Base-by-base conservation (phyloP, 345 rosid species). In the Passiflora organensis region DNA sequence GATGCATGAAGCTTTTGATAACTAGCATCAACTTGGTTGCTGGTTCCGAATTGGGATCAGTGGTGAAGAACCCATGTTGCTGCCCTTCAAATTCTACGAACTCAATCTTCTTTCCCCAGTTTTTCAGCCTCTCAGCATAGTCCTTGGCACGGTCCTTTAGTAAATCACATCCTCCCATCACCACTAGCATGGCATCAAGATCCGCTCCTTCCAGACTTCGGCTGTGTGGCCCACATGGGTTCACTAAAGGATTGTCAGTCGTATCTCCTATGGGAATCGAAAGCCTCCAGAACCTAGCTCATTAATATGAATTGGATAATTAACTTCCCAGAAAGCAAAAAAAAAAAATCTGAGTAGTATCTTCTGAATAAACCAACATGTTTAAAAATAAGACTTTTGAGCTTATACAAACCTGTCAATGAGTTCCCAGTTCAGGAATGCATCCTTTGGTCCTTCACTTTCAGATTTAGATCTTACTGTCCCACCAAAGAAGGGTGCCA, bases 61-160 rank as follows among this genome's bases (percentile, higher is more conserved):
- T 50, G 64, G 86, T 81, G 71, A 81, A 79, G 72, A 81, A 81
- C 0, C 86, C 86, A 32, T 81, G 90, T 23, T 81, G 81, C 39
- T 75, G 64, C 18, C 75, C 84, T 51, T 67, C 74, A 43, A 79
- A 79, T 62, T 73, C 83, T 19, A 77, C 75, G 14, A 75, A 84
- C 41, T 79, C 63, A 17, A 75, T 60, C 68, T 67, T 69, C 68
- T 78, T 84, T 8, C 80, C 81, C 76, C 53, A 65, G 0, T 39
- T 53, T 42, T 66, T 60, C 41, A 84, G 68, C 34, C 51, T 67
- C 52, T 64, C 39, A 6, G 74, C 84, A 41, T 84, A 81, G 21
- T 73, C 82, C 59, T 67, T 67, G 13, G 37, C 72, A 32, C 84
- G 56, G 50, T 67, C 90, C 64, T 65, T 79, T 47, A 84, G 65